phyloP scores from a whole-genome alignment of 208 protist species.

The Trypanosoma melophagium region DNA sequence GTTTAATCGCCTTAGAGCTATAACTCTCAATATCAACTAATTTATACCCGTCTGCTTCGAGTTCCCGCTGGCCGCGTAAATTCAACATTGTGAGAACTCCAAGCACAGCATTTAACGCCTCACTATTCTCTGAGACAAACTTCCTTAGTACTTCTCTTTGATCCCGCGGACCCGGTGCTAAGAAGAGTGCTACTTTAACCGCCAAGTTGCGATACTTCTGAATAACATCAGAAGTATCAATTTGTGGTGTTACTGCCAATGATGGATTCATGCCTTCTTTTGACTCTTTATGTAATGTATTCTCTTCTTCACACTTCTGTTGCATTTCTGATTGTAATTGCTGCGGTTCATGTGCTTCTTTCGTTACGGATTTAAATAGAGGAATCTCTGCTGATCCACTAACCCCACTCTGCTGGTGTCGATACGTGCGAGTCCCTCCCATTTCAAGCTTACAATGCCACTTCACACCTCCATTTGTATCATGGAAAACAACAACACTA shows the following conservation, averaged over 20 bases:
- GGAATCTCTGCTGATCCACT: slow-evolving; percentile 11
- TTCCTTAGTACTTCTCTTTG: slow-evolving; percentile 2
- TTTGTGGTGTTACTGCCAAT: background rate
- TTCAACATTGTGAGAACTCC: slow-evolving; percentile 14
- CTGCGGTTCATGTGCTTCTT: background rate
- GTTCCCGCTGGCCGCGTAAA: slow-evolving; percentile 35
- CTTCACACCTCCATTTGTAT: background rate
- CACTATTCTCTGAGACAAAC: slow-evolving; percentile 8
- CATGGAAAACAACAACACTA: slow-evolving; percentile 16
- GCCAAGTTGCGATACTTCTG: slow-evolving; percentile 14
- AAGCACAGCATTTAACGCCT: slow-evolving; percentile 20
- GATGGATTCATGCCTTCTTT: background rate
- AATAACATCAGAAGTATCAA: slow-evolving; percentile 8
- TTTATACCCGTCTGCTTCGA: slow-evolving; percentile 46
- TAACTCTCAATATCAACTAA: slow-evolving; percentile 54
- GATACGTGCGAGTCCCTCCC: background rate
- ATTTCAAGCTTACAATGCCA: slow-evolving; percentile 10
- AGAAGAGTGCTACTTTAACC: slow-evolving; percentile 24
- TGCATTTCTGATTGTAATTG: background rate
- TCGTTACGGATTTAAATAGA: slow-evolving; percentile 12
- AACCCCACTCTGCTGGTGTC: slow-evolving; percentile 15
- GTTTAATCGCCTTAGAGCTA: slow-evolving; percentile 36
- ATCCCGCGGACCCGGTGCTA: slow-evolving; percentile 23
- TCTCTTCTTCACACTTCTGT: background rate
- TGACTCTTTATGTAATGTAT: background rate